A percentile compares a stretch with the other conserved stretches of the same genome.
Conservation (phyloP, 768 basidiomycete genomes). For the Lentinula raphanica region DNA sequence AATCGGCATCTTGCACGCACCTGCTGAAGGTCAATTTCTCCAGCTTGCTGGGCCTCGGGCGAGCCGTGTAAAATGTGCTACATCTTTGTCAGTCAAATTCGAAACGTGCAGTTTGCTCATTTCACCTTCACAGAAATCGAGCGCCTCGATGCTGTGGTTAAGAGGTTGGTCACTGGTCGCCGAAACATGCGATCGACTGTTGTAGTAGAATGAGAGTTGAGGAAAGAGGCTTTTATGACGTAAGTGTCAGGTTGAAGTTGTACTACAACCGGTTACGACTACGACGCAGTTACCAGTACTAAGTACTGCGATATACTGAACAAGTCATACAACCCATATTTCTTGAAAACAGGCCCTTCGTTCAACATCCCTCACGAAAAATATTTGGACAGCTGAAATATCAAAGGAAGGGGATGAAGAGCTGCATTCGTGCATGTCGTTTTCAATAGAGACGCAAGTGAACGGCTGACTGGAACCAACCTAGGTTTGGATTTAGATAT, state of each 20-base stretch:
- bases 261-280: no score
- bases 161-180: conserved; percentile 13
- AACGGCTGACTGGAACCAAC: background rate
- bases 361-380: conserved; percentile 20
- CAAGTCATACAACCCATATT: no score
- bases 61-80: conserved; percentile 93
- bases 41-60: conserved; percentile 78
- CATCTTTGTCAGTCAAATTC: conserved; percentile 20
- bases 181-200: conserved; percentile 24
- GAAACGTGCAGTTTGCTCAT: background rate
- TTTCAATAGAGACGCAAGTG: background rate
- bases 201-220: conserved; percentile 8
- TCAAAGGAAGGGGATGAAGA: background rate
- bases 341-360: conserved; percentile 34
- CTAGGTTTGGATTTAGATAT: background rate
- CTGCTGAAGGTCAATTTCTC: conserved; percentile 55
- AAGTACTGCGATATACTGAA: no score
- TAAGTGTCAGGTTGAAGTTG: no score
- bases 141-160: conserved; percentile 31
- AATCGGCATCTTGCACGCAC: background rate
- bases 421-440: background rate
- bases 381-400: conserved; percentile 19
- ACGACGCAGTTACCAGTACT: no score
- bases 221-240: conserved; percentile 19
- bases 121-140: conserved; percentile 61